Percentiles rank a stretch among this genome's conserved stretches.
These are phyloP conservation scores for Austroboletus niveus DNA, from an alignment of 1,284 basidiomycete species.

Conservation along the genomic window DNA sequence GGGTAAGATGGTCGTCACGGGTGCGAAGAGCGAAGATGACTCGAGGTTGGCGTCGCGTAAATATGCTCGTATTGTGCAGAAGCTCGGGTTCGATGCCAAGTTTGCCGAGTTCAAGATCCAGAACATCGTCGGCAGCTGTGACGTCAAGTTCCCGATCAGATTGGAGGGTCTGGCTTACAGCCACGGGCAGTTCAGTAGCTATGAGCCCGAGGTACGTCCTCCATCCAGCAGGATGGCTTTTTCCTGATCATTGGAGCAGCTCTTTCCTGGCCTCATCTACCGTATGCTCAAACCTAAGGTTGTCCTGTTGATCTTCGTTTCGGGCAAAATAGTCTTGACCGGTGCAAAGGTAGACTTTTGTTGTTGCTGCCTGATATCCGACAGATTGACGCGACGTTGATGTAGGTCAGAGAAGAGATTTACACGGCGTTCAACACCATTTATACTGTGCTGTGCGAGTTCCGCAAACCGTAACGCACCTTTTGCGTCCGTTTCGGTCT, in stretches of 20 bases:
- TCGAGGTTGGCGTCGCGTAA: slow-evolving; percentile 96
- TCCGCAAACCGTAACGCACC: slow-evolving; percentile 70
- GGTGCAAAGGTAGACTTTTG: slow-evolving; percentile 83
- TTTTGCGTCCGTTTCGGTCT: not conserved
- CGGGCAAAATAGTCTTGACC: slow-evolving; percentile 98
- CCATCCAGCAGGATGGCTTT: not conserved
- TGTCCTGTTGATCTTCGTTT: slow-evolving; percentile 97
- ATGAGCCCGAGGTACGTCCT: slow-evolving; percentile 92
- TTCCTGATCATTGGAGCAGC: slow-evolving; percentile 42
- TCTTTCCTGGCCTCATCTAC: slow-evolving; percentile 99
- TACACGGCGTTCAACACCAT: slow-evolving; percentile 99
- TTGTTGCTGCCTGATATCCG: too few relatives aligned
- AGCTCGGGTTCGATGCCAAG: slow-evolving; percentile 98
- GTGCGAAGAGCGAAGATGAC: slow-evolving; percentile 99
- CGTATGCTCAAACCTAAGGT: slow-evolving; percentile 99
- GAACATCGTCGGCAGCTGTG: slow-evolving; percentile 98
- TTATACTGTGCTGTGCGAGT: slow-evolving; percentile 91
- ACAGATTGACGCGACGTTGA: slow-evolving; percentile 39
- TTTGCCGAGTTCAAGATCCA: slow-evolving; percentile 99
- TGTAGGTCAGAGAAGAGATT: slow-evolving; percentile 95
- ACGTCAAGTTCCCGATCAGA: slow-evolving; percentile 99
- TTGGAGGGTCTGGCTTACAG: slow-evolving; percentile 97
- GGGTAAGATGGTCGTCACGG: slow-evolving; percentile 99
- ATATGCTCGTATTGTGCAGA: slow-evolving; percentile 99
- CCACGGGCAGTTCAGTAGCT: slow-evolving; percentile 98